Evolutionary conservation across 2,329 filamentous ascomycete genomes (phyloP), one percentile per base, ranked within the genome.

Genomic region (Penicillium sp.): DNA sequence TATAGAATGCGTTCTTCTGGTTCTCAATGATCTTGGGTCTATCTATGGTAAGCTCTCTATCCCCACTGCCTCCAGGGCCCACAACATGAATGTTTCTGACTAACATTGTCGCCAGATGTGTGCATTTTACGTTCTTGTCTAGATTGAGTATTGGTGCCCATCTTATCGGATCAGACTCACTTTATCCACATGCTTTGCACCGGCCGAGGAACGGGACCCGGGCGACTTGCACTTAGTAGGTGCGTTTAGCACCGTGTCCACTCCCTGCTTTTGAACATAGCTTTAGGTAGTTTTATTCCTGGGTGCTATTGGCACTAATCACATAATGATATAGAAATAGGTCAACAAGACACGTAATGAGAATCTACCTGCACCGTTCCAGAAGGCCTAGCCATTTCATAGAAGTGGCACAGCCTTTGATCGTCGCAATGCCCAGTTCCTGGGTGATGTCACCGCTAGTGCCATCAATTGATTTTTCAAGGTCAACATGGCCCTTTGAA

Each of bases 1-100:
- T 54, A 18, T 43, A 80, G 77, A 95, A 95, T 65, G 86, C 92
- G 22, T 87, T 90, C 58, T 96, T 96, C 70, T 96, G 92, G 92
- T 87, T 85, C 67, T 92, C 88, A 22, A 96, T 96, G 90, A 91
- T 96, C 62, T 69, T 94, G 47, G 92, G 92, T 0, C 75, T 96
- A 56, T 90, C 89, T 58, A 77, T 93, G 83, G 89, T 92, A 77
- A 73, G 86, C 53, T 31, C 57, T 58, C 14, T 53, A 53, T 16
- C 7, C 11, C 32, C 29, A 29, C 21, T 13, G 10, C 5, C 13
- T 31, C 13, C 7, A 21, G 21, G 14, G n/a, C 42, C 21, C 24
- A 5, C 14, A 32, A 43, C 22, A 36, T 29, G 9, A 18, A 16
- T 13, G 10, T 22, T 32, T 36, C n/a, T 36, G 45, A 34, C 24